These are phyloP conservation scores for Paramarasmius palmivorus DNA, from an alignment of 1,284 basidiomycete genomes.

Conservation along the genomic window DNA sequence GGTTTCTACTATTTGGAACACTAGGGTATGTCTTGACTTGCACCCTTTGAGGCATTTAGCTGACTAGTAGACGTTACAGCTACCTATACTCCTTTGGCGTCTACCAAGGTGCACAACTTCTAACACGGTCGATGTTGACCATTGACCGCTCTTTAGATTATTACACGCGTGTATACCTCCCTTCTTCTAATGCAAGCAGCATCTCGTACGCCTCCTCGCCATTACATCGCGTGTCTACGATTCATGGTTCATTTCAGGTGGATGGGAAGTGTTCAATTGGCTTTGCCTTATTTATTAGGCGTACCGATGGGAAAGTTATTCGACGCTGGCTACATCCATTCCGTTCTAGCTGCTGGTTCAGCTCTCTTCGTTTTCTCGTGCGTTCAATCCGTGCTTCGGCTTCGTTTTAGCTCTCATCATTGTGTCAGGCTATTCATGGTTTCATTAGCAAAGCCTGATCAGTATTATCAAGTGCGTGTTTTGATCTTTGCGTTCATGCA, in stretches of 20 bases:
- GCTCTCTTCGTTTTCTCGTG: background rate
- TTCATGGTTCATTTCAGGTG: background rate
- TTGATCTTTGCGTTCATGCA: background rate
- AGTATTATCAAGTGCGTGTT: background rate
- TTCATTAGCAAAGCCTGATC: background rate
- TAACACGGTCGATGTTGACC: no score
- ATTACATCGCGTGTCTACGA: no score
- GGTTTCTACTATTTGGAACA: background rate
- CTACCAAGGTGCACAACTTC: background rate
- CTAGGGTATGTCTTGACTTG: background rate
- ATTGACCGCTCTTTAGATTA: background rate
- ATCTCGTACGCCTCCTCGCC: background rate
- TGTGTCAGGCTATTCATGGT: background rate
- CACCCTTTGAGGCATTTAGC: background rate
- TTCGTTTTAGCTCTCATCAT: background rate
- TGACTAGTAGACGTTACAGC: background rate
- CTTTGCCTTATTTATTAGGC: background rate
- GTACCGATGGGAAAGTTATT: background rate
- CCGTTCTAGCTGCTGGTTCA: background rate
- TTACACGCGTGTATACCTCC: constrained; percentile 1
- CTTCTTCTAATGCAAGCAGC: background rate
- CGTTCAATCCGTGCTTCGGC: background rate
- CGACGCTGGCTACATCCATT: constrained; percentile 2
- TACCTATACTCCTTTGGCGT: constrained; percentile 4
- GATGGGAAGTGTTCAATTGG: constrained; percentile 3